Conservation (phyloP, 2,329 filamentous ascomycete genomes). For the Fusarium nematophilum region DNA sequence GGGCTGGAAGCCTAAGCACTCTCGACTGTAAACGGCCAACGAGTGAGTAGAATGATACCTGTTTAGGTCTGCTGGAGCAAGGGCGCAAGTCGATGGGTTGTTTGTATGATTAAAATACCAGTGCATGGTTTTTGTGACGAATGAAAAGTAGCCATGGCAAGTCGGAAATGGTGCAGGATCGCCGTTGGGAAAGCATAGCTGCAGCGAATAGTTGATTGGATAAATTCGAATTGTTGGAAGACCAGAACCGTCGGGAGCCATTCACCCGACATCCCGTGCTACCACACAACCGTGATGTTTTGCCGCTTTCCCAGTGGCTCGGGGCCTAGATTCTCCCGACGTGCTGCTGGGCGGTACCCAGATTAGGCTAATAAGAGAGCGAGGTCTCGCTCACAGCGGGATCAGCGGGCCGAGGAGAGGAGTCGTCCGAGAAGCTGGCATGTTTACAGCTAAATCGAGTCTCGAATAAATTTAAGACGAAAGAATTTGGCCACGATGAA, state of each 20-base stretch:
- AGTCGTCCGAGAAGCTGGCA: constrained; percentile 8
- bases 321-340: constrained; percentile 18
- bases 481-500: constrained; percentile 1
- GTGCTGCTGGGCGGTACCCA: constrained; percentile 3
- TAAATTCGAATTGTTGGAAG: constrained; percentile 8
- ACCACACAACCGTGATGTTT: constrained; percentile 1
- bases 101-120: constrained; percentile 30
- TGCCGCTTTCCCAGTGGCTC: constrained; percentile 6
- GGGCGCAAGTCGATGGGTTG: constrained; percentile 15
- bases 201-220: constrained; percentile 25
- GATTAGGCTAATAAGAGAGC: constrained; percentile 8
- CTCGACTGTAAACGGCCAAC: constrained; percentile 45
- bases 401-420: constrained; percentile 22
- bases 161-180: neutral
- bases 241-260: constrained; percentile 11
- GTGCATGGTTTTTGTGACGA: constrained; percentile 21
- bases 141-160: neutral
- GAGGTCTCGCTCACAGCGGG: constrained; percentile 14
- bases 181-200: constrained; percentile 6
- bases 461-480: neutral
- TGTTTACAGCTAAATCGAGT: neutral
- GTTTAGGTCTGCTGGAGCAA: constrained; percentile 6
- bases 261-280: constrained; percentile 13
- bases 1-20: constrained; percentile 55
- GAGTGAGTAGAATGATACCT: constrained; percentile 1